Base-by-base conservation (phyloP, 139 green algal species). In the Micractinium conductrix region DNA sequence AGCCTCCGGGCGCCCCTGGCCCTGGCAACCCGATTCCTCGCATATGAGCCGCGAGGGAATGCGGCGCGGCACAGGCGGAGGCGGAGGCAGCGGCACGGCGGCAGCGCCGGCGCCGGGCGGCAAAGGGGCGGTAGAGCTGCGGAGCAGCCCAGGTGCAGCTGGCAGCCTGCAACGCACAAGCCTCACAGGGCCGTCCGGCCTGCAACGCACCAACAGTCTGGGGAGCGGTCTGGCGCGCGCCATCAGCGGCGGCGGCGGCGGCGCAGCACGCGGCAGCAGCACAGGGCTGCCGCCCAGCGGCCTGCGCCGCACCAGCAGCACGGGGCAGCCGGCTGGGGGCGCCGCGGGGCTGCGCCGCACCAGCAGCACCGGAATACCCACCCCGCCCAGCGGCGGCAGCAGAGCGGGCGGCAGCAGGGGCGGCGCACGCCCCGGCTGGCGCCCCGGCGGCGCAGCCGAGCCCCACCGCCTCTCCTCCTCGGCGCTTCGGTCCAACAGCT, bases 401-500 rank as follows among this genome's bases (percentile, higher is more conserved):
- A 58, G 42, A 8, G 42, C 38, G 35, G 7, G 68, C 68, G 40
- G 42, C 26, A 48, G 42, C 24, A 35, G 71, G 12, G 19, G 16
- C n/a, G 33, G 19, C 37, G n/a, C n/a, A n/a, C n/a, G n/a, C n/a
- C n/a, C n/a, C 26, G 62, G 28, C 62, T 22, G 62, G 62, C 62
- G 26, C 62, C n/a, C 22, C 30, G 22, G 7, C 70, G 7, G 4
- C 33, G 33, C 19, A 22, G 38, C 68, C 21, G 38, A 22, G 19
- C 44, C n/a, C n/a, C 72, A 79, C 72, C 72, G 72, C 33, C 72
- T 79, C n/a, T 79, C 72, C 12, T n/a, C 14, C 72, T 40, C 72
- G 0, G 44, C 44, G 17, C 72, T 65, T 44, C 70, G 70, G 28
- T 58, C 42, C 44, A 28, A 9, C 28, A 63, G 72, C 45, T 33